These are phyloP conservation scores for Eragrostis tef DNA, from an alignment of 202 grass and related monocot genomes.

Conservation along the genomic window DNA sequence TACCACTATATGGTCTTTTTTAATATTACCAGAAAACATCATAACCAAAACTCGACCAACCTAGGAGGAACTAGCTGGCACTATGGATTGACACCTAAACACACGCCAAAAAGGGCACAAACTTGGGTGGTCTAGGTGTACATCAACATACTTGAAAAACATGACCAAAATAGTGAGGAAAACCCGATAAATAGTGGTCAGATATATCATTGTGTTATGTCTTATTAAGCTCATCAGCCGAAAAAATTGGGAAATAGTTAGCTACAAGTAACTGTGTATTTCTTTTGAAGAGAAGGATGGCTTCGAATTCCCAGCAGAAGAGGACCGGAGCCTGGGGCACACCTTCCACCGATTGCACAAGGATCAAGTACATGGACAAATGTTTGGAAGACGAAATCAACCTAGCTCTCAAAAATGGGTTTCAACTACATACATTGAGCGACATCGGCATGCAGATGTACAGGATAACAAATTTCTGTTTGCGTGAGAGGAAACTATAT, in stretches of 20 bases:
- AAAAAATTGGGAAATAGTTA: background rate
- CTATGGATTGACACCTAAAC: background rate
- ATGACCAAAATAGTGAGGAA: slow-evolving; percentile 31
- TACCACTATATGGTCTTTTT: background rate
- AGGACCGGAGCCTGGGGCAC: background rate
- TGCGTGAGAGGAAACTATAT: slow-evolving; percentile 21
- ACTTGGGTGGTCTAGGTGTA: background rate
- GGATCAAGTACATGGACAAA: background rate
- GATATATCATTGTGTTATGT: slow-evolving; percentile 18
- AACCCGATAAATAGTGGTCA: background rate
- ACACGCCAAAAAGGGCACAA: background rate
- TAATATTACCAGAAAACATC: slow-evolving; percentile 8
- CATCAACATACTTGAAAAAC: background rate
- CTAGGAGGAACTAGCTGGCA: background rate
- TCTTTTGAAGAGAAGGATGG: background rate
- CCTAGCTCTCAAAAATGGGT: background rate
- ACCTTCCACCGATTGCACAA: background rate
- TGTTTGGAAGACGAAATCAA: background rate
- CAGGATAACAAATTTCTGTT: background rate
- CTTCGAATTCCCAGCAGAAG: slow-evolving; percentile 6
- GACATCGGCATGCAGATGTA: background rate
- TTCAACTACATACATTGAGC: background rate
- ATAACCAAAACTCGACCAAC: background rate
- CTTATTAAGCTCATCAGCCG: background rate
- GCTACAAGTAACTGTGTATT: background rate